Evolutionary conservation across 345 rosid genomes (phyloP).

Genomic region (Eucalyptus rudis): DNA sequence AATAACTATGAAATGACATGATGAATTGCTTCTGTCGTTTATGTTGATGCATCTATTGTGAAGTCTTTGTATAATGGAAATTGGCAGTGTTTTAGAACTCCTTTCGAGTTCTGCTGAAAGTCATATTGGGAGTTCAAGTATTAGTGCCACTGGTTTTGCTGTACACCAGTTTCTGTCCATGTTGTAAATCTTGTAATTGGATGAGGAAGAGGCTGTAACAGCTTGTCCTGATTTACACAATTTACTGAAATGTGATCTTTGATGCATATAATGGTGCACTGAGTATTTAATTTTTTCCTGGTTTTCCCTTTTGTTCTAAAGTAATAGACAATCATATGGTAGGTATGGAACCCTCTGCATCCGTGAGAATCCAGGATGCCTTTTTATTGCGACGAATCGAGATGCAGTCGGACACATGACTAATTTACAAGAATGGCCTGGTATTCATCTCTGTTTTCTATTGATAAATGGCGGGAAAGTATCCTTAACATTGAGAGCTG

Average conservation of each 20-base stretch:
- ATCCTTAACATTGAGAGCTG: neutral
- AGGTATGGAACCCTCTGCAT: slow-evolving; percentile 91
- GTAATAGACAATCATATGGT: neutral
- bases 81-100: neutral
- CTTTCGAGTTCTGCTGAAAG: neutral
- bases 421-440: slow-evolving; percentile 90
- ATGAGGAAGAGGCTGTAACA: neutral
- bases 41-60: neutral
- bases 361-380: slow-evolving; percentile 94
- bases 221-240: neutral
- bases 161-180: neutral
- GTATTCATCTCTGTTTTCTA: slow-evolving; percentile 9
- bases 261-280: neutral
- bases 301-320: neutral
- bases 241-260: neutral
- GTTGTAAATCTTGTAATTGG: neutral
- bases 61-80: neutral
- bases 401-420: slow-evolving; percentile 95
- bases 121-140: neutral
- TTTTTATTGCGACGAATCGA: slow-evolving; percentile 80
- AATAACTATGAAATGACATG: neutral
- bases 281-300: neutral
- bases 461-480: neutral
- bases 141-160: neutral
- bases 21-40: neutral